These are phyloP conservation scores for Fraxinus floribunda DNA, from an alignment of 305 asterid species.

Conservation along the genomic window DNA sequence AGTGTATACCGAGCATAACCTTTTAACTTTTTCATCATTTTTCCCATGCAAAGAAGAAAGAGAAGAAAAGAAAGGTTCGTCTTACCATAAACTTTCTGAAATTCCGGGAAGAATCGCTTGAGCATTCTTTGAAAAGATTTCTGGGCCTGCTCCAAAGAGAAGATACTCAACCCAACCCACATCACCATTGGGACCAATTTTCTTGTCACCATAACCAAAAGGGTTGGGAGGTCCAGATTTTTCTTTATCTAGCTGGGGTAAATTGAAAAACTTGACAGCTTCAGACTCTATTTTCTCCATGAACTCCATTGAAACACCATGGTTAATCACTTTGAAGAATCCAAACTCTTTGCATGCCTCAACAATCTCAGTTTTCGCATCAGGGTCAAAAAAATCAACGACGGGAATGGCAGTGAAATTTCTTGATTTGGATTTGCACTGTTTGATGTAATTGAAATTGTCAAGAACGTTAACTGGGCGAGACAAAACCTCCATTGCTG, in stretches of 20 bases:
- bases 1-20: no score
- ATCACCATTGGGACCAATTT: constrained; percentile 44
- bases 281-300: constrained; percentile 28
- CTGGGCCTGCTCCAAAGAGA: constrained; percentile 25
- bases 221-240: constrained; percentile 32
- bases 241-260: constrained; percentile 30
- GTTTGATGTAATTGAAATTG: constrained; percentile 20
- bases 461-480: constrained; percentile 17
- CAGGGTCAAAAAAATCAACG: constrained; percentile 21
- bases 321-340: constrained; percentile 42
- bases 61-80: no score
- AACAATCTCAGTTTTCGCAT: constrained; percentile 14
- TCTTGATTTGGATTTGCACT: constrained; percentile 28
- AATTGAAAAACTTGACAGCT: constrained; percentile 32
- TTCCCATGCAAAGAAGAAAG: background rate
- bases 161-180: constrained; percentile 53
- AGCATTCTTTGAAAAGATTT: background rate
- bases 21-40: background rate
- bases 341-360: constrained; percentile 42
- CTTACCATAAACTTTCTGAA: constrained; percentile 15
- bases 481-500: constrained; percentile 35
- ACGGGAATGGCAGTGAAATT: constrained; percentile 23
- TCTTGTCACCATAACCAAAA: constrained; percentile 39
- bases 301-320: constrained; percentile 35
- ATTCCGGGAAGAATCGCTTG: constrained; percentile 15